Percentiles rank a stretch among this genome's conserved stretches.
Conservation (phyloP, 2,329 filamentous ascomycete species). For the Chrysoporthe austroafricana region DNA sequence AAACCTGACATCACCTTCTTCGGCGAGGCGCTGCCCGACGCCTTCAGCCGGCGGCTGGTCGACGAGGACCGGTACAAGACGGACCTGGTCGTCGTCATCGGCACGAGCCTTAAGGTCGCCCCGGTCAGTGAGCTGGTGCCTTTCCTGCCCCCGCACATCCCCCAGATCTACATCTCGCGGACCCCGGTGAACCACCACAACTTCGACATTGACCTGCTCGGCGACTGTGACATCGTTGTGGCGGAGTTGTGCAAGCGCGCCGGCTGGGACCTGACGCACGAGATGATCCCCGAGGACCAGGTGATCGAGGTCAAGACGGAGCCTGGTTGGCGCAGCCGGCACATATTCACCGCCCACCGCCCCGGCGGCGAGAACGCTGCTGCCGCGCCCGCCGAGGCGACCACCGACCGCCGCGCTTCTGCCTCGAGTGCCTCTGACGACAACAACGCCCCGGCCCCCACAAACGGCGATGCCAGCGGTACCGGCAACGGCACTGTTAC, state of each 20-base stretch:
- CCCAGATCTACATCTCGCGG: slow-evolving; percentile 88
- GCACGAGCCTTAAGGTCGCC: slow-evolving; percentile 92
- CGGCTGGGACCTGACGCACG: slow-evolving; percentile 79
- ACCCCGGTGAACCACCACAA: slow-evolving; percentile 86
- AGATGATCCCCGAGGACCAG: slow-evolving; percentile 77
- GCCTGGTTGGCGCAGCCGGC: slow-evolving; percentile 50
- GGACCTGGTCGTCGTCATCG: slow-evolving; percentile 93
- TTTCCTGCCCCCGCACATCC: slow-evolving; percentile 76
- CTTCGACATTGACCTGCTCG: slow-evolving; percentile 95
- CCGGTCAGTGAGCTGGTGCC: slow-evolving; percentile 92
- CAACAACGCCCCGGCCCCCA: slow-evolving; percentile 5
- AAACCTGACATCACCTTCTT: slow-evolving; percentile 99
- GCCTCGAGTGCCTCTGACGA: background rate
- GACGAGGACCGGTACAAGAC: slow-evolving; percentile 78
- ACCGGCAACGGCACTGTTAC: background rate
- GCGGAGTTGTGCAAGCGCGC: slow-evolving; percentile 81
- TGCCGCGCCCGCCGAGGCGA: background rate
- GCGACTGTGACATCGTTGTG: slow-evolving; percentile 90
- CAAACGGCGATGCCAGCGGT: background rate
- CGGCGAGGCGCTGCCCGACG: slow-evolving; percentile 83
- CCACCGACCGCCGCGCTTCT: background rate
- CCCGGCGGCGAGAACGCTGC: background rate
- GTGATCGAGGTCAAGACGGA: slow-evolving; percentile 58
- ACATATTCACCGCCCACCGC: slow-evolving; percentile 42
- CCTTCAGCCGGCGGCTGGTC: slow-evolving; percentile 81